Evolutionary conservation across 192 early-diverging fungal genomes (phyloP).

Genomic region (Thamnidium elegans): DNA sequence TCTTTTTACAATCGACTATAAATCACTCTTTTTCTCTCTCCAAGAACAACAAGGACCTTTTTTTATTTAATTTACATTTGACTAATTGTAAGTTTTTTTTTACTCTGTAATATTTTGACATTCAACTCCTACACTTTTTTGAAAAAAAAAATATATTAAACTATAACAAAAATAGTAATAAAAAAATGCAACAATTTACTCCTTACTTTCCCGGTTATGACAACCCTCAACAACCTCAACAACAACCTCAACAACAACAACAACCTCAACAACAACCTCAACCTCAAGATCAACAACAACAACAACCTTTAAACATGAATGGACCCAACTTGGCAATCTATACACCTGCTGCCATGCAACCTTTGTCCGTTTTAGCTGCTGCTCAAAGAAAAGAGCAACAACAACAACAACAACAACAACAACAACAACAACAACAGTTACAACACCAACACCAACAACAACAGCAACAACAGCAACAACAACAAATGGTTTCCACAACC

Average conservation of each 20-base stretch:
- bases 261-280: conserved; percentile 6
- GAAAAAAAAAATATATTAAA: background rate
- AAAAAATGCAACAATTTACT: background rate
- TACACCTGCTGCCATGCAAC: conserved; percentile 3
- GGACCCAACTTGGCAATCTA: background rate
- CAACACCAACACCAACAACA: conserved; percentile 18
- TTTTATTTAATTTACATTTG: too few species aligned
- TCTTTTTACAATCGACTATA: background rate
- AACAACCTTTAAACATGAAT: conserved; percentile 5
- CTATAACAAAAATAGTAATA: background rate
- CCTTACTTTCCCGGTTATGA: conserved; percentile 17
- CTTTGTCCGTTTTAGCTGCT: conserved; percentile 3
- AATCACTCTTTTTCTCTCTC: background rate
- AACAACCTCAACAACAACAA: conserved; percentile 1
- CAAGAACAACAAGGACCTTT: too few species aligned
- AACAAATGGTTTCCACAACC: conserved; percentile 23
- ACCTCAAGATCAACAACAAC: background rate
- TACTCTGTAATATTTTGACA: background rate
- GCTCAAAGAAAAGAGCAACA: conserved; percentile 25
- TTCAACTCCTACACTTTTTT: background rate
- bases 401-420: conserved; percentile 27
- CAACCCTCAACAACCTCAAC: conserved; percentile 2
- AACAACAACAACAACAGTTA: conserved; percentile 22
- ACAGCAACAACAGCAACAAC: conserved; percentile 19
- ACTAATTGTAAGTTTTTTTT: too few species aligned